Conservation (phyloP, 352 stramenopile genomes). For the Phytopythium sindhum region DNA sequence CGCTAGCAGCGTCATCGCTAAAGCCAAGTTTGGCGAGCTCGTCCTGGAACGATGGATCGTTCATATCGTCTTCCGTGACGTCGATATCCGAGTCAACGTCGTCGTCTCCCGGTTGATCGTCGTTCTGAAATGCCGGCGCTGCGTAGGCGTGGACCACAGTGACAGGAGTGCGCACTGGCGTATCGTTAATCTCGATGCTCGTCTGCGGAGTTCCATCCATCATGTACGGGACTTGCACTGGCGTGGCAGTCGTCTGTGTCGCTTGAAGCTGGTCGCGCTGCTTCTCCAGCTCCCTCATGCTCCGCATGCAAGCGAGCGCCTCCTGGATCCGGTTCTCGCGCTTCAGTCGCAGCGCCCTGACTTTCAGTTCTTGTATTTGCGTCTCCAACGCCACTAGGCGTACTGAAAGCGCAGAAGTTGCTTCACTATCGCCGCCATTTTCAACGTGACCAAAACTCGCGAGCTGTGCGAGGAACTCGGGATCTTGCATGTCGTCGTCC, state of each 20-base stretch:
- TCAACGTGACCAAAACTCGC: constrained; percentile 37
- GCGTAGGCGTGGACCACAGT: constrained; percentile 15
- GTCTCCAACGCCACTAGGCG: constrained; percentile 30
- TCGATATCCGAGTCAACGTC: constrained; percentile 35
- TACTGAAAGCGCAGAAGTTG: not conserved
- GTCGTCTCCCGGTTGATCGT: constrained; percentile 7
- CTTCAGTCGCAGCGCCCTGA: constrained; percentile 50
- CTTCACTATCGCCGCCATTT: not conserved
- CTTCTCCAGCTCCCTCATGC: constrained; percentile 53
- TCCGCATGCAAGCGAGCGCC: constrained; percentile 52
- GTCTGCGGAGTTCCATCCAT: not conserved
- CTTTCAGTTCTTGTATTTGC: constrained; percentile 47
- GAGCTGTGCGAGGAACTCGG: constrained; percentile 62
- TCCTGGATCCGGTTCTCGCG: constrained; percentile 49
- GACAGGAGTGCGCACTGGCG: not conserved
- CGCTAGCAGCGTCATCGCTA: not conserved
- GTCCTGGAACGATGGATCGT: constrained; percentile 44
- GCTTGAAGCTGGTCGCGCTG: constrained; percentile 16
- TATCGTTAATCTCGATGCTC: not conserved
- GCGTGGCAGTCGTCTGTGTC: not conserved
- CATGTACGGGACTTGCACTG: not conserved
- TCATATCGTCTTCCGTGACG: constrained; percentile 57
- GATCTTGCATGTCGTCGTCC: constrained; percentile 75
- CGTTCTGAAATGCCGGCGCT: constrained; percentile 1
- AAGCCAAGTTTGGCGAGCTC: constrained; percentile 45